These are phyloP conservation scores for Melastoma candidum DNA, from an alignment of 441 rosid genomes.

Conservation along the genomic window DNA sequence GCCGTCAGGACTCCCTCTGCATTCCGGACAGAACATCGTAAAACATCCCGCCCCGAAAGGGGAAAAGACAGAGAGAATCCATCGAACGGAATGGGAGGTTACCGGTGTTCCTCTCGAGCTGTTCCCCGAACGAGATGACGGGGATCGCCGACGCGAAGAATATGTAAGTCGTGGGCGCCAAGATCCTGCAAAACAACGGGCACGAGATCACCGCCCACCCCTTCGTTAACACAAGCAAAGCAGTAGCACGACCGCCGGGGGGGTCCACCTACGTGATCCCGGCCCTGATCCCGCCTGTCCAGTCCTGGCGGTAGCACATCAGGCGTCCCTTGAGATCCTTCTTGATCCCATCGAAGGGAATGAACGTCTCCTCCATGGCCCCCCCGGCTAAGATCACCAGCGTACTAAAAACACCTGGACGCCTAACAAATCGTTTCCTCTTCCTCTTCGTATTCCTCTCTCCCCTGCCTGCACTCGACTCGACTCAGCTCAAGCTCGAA, in stretches of 20 bases:
- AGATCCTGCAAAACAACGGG: slow-evolving; percentile 37
- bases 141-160: slow-evolving; percentile 98
- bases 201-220: too few relatives aligned
- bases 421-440: too few relatives aligned
- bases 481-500: too few relatives aligned
- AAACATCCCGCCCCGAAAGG: slow-evolving; percentile 1
- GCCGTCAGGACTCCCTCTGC: slow-evolving; percentile 89
- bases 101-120: slow-evolving; percentile 85
- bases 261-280: slow-evolving; percentile 45
- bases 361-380: slow-evolving; percentile 75
- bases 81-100: slow-evolving; percentile 3
- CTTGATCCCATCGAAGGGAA: slow-evolving; percentile 70
- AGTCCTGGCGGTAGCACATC: slow-evolving; percentile 75
- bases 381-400: too few relatives aligned
- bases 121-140: slow-evolving; percentile 95
- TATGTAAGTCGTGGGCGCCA: slow-evolving; percentile 94
- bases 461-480: too few relatives aligned
- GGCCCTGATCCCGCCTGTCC: slow-evolving; percentile 77
- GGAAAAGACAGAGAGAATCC: background rate
- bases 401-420: too few relatives aligned
- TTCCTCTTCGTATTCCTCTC: too few relatives aligned
- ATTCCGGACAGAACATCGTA: too few relatives aligned
- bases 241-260: background rate
- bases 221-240: too few relatives aligned
- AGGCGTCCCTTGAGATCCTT: slow-evolving; percentile 73